A percentile compares a stretch with the other conserved stretches of the same genome.
Conservation (phyloP, 2,329 filamentous ascomycete species). For the Colletotrichum magnum region DNA sequence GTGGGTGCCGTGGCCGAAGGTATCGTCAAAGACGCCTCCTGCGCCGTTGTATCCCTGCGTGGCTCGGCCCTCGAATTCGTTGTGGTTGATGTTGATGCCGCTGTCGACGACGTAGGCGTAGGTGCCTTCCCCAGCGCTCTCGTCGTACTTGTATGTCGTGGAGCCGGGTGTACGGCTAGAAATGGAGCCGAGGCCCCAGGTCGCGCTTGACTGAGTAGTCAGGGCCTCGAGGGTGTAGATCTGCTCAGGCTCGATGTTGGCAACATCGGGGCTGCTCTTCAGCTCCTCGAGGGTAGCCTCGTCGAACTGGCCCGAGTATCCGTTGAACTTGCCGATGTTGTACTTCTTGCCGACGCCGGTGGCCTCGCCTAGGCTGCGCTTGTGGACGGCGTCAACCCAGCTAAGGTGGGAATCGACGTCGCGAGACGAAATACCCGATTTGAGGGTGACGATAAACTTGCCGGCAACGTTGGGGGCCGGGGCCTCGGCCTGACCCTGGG, state of each 20-base stretch:
- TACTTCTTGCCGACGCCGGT: conserved; percentile 57
- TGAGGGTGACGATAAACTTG: conserved; percentile 12
- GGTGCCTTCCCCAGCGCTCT: conserved; percentile 51
- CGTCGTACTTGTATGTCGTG: conserved; percentile 51
- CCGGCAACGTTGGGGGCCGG: neutral
- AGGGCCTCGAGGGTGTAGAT: conserved; percentile 29
- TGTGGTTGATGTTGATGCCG: conserved; percentile 49
- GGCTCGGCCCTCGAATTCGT: conserved; percentile 52
- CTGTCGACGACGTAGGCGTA: conserved; percentile 59
- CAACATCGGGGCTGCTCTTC: conserved; percentile 50
- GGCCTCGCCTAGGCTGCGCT: conserved; percentile 52
- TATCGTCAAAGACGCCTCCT: conserved; percentile 47
- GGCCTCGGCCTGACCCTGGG: neutral
- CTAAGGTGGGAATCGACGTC: conserved; percentile 53
- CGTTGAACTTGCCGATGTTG: conserved; percentile 54
- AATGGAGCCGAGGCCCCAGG: conserved; percentile 62
- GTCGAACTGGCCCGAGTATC: conserved; percentile 61
- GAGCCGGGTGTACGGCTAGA: conserved; percentile 49
- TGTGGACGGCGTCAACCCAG: conserved; percentile 53
- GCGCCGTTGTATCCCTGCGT: conserved; percentile 41
- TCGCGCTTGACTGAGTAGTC: conserved; percentile 51
- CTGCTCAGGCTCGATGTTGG: conserved; percentile 27
- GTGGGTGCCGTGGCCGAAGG: conserved; percentile 60
- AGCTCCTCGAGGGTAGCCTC: conserved; percentile 56
- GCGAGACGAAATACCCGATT: conserved; percentile 45